phyloP scores from a whole-genome alignment of 2,329 filamentous ascomycete genomes.

The Epichloe festucae region DNA sequence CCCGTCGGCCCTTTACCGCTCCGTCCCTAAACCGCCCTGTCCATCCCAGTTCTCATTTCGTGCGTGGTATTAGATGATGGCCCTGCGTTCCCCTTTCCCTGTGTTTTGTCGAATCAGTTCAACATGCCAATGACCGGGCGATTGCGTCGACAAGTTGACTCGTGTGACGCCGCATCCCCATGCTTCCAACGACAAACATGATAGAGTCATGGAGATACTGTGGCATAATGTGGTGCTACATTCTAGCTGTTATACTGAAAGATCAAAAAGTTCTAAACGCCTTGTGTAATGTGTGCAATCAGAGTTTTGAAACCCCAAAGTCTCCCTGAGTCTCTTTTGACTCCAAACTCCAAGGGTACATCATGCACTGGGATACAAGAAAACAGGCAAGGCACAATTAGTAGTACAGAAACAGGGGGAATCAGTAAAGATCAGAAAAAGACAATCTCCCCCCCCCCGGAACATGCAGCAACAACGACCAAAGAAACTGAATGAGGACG shows the following conservation, averaged over 20 bases:
- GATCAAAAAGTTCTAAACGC: neutral
- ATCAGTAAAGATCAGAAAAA: neutral
- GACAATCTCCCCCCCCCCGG: too few species aligned
- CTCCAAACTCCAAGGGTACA: neutral
- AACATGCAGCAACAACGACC: neutral
- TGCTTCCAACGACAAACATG: neutral
- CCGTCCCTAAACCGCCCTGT: neutral
- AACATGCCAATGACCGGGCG: too few species aligned
- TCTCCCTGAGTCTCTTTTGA: neutral
- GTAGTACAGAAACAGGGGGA: neutral
- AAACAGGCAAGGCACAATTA: neutral
- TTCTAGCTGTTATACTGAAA: neutral
- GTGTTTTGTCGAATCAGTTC: neutral
- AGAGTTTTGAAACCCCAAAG: neutral
- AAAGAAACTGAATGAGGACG: neutral
- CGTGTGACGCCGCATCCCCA: too few species aligned
- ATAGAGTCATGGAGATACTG: neutral
- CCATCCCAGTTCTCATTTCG: neutral
- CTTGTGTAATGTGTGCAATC: neutral
- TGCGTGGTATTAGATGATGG: neutral
- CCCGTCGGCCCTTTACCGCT: constrained; percentile 1
- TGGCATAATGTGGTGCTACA: neutral
- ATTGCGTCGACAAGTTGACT: too few species aligned
- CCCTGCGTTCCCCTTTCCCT: neutral
- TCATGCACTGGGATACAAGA: neutral